Evolutionary conservation across 495 filamentous ascomycete species (phyloP).

Genomic region (Penicillium lagena): DNA sequence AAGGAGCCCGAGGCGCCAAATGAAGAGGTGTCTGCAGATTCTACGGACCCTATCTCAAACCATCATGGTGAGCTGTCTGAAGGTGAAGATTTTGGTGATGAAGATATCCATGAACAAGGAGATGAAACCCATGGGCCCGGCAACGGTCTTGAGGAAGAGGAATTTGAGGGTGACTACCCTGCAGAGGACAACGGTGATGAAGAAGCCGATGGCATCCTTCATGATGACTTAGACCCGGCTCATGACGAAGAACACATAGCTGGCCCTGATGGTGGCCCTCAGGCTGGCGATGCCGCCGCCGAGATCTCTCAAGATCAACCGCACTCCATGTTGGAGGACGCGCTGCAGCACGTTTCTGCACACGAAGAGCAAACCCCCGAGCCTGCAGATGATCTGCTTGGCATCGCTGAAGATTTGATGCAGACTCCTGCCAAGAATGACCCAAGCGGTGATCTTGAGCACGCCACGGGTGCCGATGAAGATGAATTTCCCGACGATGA

Average conservation of each 20-base stretch:
- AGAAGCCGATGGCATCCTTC: background rate
- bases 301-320: slow-evolving; percentile 9
- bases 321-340: slow-evolving; percentile 9
- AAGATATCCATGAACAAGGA: slow-evolving; percentile 12
- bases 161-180: slow-evolving; percentile 1
- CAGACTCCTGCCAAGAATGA: slow-evolving; percentile 15
- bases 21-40: slow-evolving; percentile 9
- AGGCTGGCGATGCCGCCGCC: slow-evolving; percentile 13
- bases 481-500: slow-evolving; percentile 7
- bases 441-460: slow-evolving; percentile 11
- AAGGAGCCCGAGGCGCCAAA: slow-evolving; percentile 9
- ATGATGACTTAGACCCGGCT: background rate
- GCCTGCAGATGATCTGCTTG: slow-evolving; percentile 25
- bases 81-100: slow-evolving; percentile 7
- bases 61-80: slow-evolving; percentile 5
- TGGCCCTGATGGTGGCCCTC: slow-evolving; percentile 10
- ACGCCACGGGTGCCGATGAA: slow-evolving; percentile 14
- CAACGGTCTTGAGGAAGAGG: slow-evolving; percentile 9
- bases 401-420: slow-evolving; percentile 25
- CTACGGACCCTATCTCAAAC: background rate
- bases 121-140: slow-evolving; percentile 10
- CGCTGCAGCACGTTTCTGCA: slow-evolving; percentile 2
- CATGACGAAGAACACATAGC: slow-evolving; percentile 1
- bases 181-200: background rate
- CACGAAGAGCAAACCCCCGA: slow-evolving; percentile 12